phyloP scores from a whole-genome alignment of 768 basidiomycete species.

The Tylopilus rubrobrunneus region DNA sequence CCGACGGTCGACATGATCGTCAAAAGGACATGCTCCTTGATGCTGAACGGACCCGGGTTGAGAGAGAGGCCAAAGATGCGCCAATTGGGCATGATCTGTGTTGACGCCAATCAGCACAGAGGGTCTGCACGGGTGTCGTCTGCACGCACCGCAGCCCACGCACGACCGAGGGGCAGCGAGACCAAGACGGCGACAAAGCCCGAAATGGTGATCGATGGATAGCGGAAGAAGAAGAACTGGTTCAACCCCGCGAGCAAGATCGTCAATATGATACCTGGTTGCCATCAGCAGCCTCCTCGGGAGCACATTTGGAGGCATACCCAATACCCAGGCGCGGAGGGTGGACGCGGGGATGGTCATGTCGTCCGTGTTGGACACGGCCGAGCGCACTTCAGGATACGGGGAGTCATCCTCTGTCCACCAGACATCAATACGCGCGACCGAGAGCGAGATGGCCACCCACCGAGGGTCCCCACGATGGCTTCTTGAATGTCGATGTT shows the following conservation, averaged over 20 bases:
- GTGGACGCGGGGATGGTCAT: slow-evolving; percentile 56
- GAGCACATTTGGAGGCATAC: slow-evolving; percentile 17
- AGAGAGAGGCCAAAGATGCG: slow-evolving; percentile 55
- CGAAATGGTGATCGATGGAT: slow-evolving; percentile 42
- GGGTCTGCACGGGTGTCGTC: background rate
- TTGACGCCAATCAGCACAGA: background rate
- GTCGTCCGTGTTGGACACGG: slow-evolving; percentile 73
- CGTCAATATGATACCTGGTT: slow-evolving; percentile 40
- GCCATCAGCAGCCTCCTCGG: background rate
- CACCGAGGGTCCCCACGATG: slow-evolving; percentile 18
- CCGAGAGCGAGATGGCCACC: background rate
- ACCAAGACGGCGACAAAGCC: slow-evolving; percentile 67
- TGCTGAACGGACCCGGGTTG: slow-evolving; percentile 73
- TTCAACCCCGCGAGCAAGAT: slow-evolving; percentile 69
- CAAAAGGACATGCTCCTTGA: slow-evolving; percentile 69
- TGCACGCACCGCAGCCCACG: slow-evolving; percentile 46
- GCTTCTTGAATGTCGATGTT: slow-evolving; percentile 29
- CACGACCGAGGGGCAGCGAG: slow-evolving; percentile 63
- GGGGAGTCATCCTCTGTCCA: slow-evolving; percentile 68
- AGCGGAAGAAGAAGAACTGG: slow-evolving; percentile 75
- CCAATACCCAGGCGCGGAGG: slow-evolving; percentile 59
- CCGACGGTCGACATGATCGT: slow-evolving; percentile 64
- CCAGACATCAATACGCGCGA: no score
- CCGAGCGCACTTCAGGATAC: slow-evolving; percentile 78
- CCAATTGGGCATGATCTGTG: slow-evolving; percentile 46